Conservation (phyloP, 148 eudicot species). For the Vaccinium macrocarpon region DNA sequence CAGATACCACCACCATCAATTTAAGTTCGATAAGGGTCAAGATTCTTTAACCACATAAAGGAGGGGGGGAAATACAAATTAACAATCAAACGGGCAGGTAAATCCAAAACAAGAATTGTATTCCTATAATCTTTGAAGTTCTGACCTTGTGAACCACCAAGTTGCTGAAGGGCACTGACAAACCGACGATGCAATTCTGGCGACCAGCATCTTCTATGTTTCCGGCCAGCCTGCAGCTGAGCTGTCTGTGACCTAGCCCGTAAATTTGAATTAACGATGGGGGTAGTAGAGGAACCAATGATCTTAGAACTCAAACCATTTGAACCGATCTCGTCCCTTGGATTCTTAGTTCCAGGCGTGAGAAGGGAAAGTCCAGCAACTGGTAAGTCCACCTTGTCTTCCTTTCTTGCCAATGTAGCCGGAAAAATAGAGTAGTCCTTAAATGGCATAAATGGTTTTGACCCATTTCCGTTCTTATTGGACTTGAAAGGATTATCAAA, state of each 20-base stretch:
- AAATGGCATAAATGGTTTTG: constrained; percentile 37
- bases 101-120: not conserved
- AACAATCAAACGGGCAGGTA: not conserved
- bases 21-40: not conserved
- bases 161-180: constrained; percentile 66
- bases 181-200: constrained; percentile 77
- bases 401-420: constrained; percentile 18
- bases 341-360: constrained; percentile 38
- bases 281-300: constrained; percentile 25
- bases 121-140: constrained; percentile 3
- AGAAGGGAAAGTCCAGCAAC: constrained; percentile 43
- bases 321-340: constrained; percentile 27
- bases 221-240: constrained; percentile 45
- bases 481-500: constrained; percentile 24
- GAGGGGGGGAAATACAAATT: not conserved
- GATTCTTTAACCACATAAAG: not conserved
- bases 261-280: constrained; percentile 30
- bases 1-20: not conserved
- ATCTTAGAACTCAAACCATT: constrained; percentile 34
- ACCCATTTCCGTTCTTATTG: constrained; percentile 20
- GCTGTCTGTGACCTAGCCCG: constrained; percentile 16
- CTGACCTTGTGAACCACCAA: constrained; percentile 87
- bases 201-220: constrained; percentile 89
- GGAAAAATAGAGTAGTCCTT: constrained; percentile 30
- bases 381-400: constrained; percentile 31